Evolutionary conservation across 73 alveolate species (phyloP), one percentile per base, ranked within the genome.

Genomic region (Paramecium octaurelia): DNA sequence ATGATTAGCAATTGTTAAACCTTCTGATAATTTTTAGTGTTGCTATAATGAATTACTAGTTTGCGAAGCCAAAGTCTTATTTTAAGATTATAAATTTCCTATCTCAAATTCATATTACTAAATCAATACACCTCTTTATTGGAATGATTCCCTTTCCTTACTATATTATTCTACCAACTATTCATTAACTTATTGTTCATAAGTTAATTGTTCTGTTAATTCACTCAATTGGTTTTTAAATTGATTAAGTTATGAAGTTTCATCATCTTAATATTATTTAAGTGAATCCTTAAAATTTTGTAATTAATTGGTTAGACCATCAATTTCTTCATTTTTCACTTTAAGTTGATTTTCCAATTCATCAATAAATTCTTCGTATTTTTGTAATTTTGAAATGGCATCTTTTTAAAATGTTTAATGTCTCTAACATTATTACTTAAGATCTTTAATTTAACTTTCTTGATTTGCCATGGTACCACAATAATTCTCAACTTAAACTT

Each of bases 21-120:
- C 91, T 48, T 80, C 91, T 3, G 70, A 40, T 23, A 80, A 48
- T 80, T 80, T 80, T 42, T 80, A 48, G 46, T 44, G 91, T 80
- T 80, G 18, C 8, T 40, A 14, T 11, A 80, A 35, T n/a, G 35
- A 23, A 46, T n/a, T 80, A 5, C 36, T 31, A 18, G 35, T 27
- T 24, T 40, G 34, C 6, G 35, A 43, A 11, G 91, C 75, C 9
- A 43, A 80, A 3, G 46, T 23, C 27, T 48, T 80, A 80, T 80
- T 80, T 20, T 80, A 5, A 80, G 70, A 43, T 31, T 23, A 31
- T 7, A 43, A 24, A 46, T 80, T 80, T 44, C 76, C 91, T 14
- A 80, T 80, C 23, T 80, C 91, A 46, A 80, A 80, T 80, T 80
- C 91, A 44, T 80, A 80, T 80, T 80, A 80, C 34, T 80, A 35